Evolutionary conservation across 1,139 yeast genomes (phyloP), one percentile per base, ranked within the genome.

Genomic region (Yamadazyma conglobata): DNA sequence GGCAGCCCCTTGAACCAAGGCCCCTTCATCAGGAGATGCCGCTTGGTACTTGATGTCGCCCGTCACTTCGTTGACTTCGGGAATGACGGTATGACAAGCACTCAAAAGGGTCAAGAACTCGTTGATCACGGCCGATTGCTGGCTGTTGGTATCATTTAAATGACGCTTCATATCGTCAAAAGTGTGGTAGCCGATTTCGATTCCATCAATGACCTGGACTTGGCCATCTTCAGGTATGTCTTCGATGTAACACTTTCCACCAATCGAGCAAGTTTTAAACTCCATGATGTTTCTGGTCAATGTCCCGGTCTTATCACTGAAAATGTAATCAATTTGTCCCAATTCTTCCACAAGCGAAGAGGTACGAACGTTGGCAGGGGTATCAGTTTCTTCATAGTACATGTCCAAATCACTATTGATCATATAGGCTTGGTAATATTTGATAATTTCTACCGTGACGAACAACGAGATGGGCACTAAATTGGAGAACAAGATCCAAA

Each of bases 21-120:
- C 99, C 34, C 98, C 98, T 64, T 93, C 98, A 60, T 93, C 99
- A 1, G 98, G 98, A 2, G 97, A 89, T 0, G 98, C 96, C 1
- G 99, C 98, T 60, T 93, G 98, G 52, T 93, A 93, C 54, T 86
- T 89, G 43, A 91, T 81, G 1, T 66, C 49, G 0, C 84, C 84
- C 32, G 74, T 72, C 1, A 52, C 47, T 2, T 70, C 79, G 37
- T 71, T 72, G 11, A 73, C 68, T 55, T 93, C 98, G 0, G 98
- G 98, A 40, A 93, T 93, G 27, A 93, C 99, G 0, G 99, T 93
- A 52, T 93, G 99, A 55, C 98, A 93, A 0, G 95, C 82, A 32
- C 97, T 86, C 35, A 93, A 64, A 33, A 89, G 64, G 0, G 91
- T 82, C 43, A 93, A 72, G 46, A 93, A 89, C 47, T 83, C 89